phyloP scores from a whole-genome alignment of 305 asterid genomes.

The Monarda citriodora region DNA sequence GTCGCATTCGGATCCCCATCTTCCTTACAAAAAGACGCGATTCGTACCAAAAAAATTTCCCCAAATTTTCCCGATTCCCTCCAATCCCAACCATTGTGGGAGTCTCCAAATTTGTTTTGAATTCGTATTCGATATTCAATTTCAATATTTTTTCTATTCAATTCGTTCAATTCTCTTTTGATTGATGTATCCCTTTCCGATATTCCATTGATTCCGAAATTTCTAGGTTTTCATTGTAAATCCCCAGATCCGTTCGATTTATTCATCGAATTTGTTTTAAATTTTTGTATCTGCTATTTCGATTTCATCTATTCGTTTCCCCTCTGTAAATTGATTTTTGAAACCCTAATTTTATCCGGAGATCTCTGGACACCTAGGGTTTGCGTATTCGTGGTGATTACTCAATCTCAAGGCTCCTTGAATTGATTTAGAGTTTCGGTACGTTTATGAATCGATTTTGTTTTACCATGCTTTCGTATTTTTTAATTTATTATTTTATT shows the following conservation, averaged over 20 bases:
- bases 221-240: conserved; percentile 35
- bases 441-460: conserved; percentile 29
- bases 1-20: conserved; percentile 37
- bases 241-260: conserved; percentile 41
- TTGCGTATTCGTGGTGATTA: conserved; percentile 32
- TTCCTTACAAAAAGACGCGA: conserved; percentile 42
- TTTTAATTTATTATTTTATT: neutral
- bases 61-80: conserved; percentile 29
- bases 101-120: conserved; percentile 22
- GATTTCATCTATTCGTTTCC: conserved; percentile 17
- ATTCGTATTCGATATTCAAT: conserved; percentile 23
- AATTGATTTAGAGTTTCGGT: conserved; percentile 48
- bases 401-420: conserved; percentile 17
- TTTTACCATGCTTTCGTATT: conserved; percentile 9
- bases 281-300: neutral
- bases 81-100: conserved; percentile 21
- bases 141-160: conserved; percentile 21
- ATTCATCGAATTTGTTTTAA: conserved; percentile 20
- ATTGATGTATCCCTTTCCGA: conserved; percentile 25
- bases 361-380: conserved; percentile 44
- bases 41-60: conserved; percentile 26
- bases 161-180: conserved; percentile 32
- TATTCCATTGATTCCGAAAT: conserved; percentile 18
- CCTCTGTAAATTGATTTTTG: conserved; percentile 26
- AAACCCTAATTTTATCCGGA: conserved; percentile 14